Conservation (phyloP, 2,329 filamentous ascomycete genomes). For the Ilyonectria sp. region DNA sequence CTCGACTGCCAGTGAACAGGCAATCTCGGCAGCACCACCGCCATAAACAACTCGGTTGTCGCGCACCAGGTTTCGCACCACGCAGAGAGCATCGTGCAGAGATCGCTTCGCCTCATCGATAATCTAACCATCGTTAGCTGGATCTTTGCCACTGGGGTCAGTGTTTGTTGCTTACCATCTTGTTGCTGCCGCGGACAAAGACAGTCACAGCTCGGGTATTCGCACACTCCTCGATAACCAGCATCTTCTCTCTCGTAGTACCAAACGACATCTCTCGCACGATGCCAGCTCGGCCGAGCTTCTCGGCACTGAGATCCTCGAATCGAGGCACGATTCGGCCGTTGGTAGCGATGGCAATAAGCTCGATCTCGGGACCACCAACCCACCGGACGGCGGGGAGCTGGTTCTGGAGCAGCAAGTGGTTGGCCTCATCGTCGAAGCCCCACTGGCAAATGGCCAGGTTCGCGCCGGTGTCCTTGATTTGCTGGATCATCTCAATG, state of each 20-base stretch:
- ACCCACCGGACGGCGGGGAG: slow-evolving; percentile 98
- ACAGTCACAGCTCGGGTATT: slow-evolving; percentile 97
- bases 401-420: slow-evolving; percentile 94
- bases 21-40: slow-evolving; percentile 96
- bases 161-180: slow-evolving; percentile 80
- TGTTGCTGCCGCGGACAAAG: slow-evolving; percentile 98
- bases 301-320: slow-evolving; percentile 91
- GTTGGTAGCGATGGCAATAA: slow-evolving; percentile 98
- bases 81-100: slow-evolving; percentile 96
- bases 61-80: slow-evolving; percentile 94
- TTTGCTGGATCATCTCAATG: slow-evolving; percentile 97
- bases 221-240: slow-evolving; percentile 98
- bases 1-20: slow-evolving; percentile 95
- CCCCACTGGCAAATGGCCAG: slow-evolving; percentile 99
- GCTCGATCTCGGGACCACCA: slow-evolving; percentile 96
- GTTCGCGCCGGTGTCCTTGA: slow-evolving; percentile 97
- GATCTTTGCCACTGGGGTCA: background rate
- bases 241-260: slow-evolving; percentile 98
- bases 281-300: slow-evolving; percentile 90
- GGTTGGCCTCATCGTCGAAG: slow-evolving; percentile 99
- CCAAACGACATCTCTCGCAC: slow-evolving; percentile 97
- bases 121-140: slow-evolving; percentile 71
- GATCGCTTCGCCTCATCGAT: slow-evolving; percentile 99
- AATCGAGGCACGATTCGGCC: slow-evolving; percentile 97
- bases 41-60: slow-evolving; percentile 99